Evolutionary conservation across 2,329 filamentous ascomycete genomes (phyloP).

Genomic region (Falciphora oryzae): DNA sequence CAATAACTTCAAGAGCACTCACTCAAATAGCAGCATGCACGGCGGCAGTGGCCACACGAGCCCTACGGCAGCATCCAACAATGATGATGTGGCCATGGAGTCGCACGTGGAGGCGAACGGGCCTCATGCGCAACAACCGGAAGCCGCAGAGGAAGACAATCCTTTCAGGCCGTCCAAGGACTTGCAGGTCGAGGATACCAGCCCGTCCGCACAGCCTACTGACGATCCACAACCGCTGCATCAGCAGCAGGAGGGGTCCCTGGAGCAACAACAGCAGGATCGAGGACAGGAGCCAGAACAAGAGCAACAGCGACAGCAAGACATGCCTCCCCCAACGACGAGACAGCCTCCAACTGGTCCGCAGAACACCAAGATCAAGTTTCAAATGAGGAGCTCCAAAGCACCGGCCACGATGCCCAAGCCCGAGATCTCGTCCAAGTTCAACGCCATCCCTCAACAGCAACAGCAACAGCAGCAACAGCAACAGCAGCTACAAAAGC

Average conservation of each 20-base stretch:
- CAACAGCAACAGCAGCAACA: slow-evolving; percentile 20
- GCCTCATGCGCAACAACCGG: neutral
- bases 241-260: slow-evolving; percentile 40
- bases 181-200: slow-evolving; percentile 57
- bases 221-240: slow-evolving; percentile 25
- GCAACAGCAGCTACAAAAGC: slow-evolving; percentile 26
- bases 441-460: slow-evolving; percentile 52
- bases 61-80: slow-evolving; percentile 12
- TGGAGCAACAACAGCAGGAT: neutral
- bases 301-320: slow-evolving; percentile 25
- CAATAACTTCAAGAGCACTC: slow-evolving; percentile 58
- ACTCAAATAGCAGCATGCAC: slow-evolving; percentile 43
- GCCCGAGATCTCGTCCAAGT: slow-evolving; percentile 61
- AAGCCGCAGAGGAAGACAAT: slow-evolving; percentile 40
- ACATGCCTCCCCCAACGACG: slow-evolving; percentile 46
- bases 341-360: slow-evolving; percentile 49
- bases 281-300: neutral
- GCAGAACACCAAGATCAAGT: slow-evolving; percentile 75
- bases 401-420: slow-evolving; percentile 51
- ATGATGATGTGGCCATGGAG: slow-evolving; percentile 7
- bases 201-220: slow-evolving; percentile 35
- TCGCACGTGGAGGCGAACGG: slow-evolving; percentile 8
- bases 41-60: slow-evolving; percentile 24
- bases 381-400: slow-evolving; percentile 78
- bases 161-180: slow-evolving; percentile 60